Base-by-base conservation (phyloP, 768 basidiomycete genomes). In the Suillus plorans region DNA sequence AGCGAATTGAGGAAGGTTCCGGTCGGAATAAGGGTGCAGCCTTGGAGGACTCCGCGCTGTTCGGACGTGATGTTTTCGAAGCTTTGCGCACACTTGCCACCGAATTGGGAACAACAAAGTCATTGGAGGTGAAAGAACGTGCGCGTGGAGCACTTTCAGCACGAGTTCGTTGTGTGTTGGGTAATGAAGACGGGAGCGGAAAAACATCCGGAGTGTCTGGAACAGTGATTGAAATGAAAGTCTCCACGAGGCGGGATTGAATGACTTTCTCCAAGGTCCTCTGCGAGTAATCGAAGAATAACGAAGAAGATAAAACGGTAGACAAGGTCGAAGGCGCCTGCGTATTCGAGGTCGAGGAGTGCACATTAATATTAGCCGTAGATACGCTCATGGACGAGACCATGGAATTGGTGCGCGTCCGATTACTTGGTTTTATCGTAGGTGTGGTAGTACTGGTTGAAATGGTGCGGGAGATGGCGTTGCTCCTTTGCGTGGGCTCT, bases 231-330 rank as follows among this genome's bases (percentile, higher is more conserved):
- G 86, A 82, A 62, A 94, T 76, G 69, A 92, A 91, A 0, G 92
- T 91, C 75, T 93, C 90, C 28, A 94, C 87, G 37, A 94, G 79
- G 57, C 92, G 86, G 41, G 91, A 88, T 62, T 80, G 78, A 13
- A 94, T 81, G 16, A 92, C 84, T 69, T 82, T 89, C 78, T 94
- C 91, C 53, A 94, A 78, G 9, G 81, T 83, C 36, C 77, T 76
- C 71, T 94, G 92, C 5, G 91, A 90, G 65, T 89, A 82, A 69
- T 88, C 87, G 18, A 81, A 81, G 62, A 84, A 77, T 56, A 84
- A 73, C 14, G 74, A 68, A 44, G 71, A 73, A 59, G 74, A 75
- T 66, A 69, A 72, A 50, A 71, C 62, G 42, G 67, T 57, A 28
- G 42, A 63, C 39, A n/a, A 22, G 14, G 50, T 63, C 16, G 31